phyloP scores from a whole-genome alignment of 1,284 basidiomycete genomes.

The Phellinidium pouzarii region DNA sequence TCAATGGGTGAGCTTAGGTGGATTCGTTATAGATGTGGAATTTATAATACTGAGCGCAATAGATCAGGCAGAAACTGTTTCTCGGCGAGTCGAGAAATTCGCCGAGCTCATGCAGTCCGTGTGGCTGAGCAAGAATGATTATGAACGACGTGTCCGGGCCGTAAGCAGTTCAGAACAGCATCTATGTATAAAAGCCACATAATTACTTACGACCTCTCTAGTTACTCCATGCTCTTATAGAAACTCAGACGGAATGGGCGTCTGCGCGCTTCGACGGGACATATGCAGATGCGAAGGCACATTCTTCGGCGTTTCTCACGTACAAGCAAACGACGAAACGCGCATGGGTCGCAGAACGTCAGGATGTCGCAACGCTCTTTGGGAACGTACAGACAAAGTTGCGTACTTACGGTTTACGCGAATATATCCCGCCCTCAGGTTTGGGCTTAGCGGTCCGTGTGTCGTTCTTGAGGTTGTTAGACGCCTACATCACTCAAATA shows the following conservation, averaged over 20 bases:
- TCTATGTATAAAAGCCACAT: conserved; percentile 11
- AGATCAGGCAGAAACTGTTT: conserved; percentile 95
- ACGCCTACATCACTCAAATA: conserved; percentile 1
- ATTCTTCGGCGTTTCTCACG: conserved; percentile 65
- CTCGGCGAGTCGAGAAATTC: conserved; percentile 91
- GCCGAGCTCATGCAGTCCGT: conserved; percentile 91
- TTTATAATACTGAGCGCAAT: not conserved
- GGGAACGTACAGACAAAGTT: conserved; percentile 94
- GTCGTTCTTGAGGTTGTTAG: not conserved
- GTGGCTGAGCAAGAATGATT: conserved; percentile 85
- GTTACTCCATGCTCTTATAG: conserved; percentile 59
- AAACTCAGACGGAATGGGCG: conserved; percentile 62
- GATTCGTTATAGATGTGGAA: not conserved
- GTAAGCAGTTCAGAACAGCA: conserved; percentile 36
- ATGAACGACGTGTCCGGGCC: conserved; percentile 79
- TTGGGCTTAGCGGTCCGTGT: conserved; percentile 50
- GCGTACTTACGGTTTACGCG: conserved; percentile 79
- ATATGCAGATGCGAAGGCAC: conserved; percentile 77
- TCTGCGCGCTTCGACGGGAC: conserved; percentile 59
- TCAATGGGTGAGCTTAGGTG: conserved; percentile 68
- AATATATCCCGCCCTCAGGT: conserved; percentile 77
- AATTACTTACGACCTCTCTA: conserved; percentile 27
- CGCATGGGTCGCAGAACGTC: conserved; percentile 84
- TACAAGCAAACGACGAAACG: conserved; percentile 89
- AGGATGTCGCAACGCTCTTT: conserved; percentile 84